These are phyloP conservation scores for Austroboletus novae-zelandiae DNA, from an alignment of 1,284 basidiomycete species.

Conservation along the genomic window DNA sequence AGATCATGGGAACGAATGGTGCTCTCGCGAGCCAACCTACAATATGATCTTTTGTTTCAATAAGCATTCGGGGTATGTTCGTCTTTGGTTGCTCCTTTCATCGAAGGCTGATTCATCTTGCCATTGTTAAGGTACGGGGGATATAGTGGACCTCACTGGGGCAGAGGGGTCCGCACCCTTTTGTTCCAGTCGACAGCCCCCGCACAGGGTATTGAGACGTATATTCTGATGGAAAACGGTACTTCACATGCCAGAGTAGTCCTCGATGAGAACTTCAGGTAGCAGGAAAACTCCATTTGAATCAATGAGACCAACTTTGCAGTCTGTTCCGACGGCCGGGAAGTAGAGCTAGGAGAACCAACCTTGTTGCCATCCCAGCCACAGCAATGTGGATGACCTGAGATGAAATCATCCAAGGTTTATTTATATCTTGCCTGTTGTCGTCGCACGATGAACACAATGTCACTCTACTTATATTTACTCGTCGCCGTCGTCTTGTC, in stretches of 20 bases:
- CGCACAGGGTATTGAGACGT: constrained; percentile 49
- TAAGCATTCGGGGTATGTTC: constrained; percentile 65
- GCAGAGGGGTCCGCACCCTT: constrained; percentile 62
- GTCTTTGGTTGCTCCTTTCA: background rate
- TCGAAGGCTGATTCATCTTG: background rate
- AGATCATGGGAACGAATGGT: constrained; percentile 77
- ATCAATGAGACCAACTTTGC: background rate
- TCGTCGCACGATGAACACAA: too few species aligned
- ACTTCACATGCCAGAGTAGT: constrained; percentile 38
- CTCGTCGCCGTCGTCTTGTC: too few species aligned
- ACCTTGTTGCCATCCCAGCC: too few species aligned
- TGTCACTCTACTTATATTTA: too few species aligned
- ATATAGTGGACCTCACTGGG: constrained; percentile 54
- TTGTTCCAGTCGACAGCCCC: constrained; percentile 51
- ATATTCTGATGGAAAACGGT: constrained; percentile 59
- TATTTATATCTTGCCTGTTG: too few species aligned
- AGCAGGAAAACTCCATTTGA: background rate
- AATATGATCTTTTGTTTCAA: constrained; percentile 67
- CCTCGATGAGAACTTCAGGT: constrained; percentile 20
- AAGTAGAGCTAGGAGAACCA: too few species aligned
- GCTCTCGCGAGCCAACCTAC: constrained; percentile 57
- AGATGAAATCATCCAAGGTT: too few species aligned
- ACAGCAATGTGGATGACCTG: too few species aligned
- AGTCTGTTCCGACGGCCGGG: background rate
- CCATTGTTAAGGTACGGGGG: constrained; percentile 54